Base-by-base conservation (phyloP, 257 asterid genomes). In the Ilex aquifolium region DNA sequence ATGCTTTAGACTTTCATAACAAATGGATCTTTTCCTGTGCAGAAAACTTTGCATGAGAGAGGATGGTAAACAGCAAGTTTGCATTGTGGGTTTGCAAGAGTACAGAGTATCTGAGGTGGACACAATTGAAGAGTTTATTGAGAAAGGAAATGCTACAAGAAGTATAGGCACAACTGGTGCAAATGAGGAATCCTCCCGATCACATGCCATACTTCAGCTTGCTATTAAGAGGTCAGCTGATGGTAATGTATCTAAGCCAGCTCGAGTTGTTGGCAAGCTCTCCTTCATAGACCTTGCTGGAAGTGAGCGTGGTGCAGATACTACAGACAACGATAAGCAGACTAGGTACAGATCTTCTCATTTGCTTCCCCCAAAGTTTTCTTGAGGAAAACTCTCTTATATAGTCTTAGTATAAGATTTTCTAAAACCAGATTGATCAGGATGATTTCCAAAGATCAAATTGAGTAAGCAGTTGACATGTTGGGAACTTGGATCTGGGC, bases 231-330 rank as follows among this genome's bases (percentile, higher is more conserved):
- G 95, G 75, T 84, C 97, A 42, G 85, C 72, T 27, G 95, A 85
- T 77, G 95, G 95, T 40, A 93, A 83, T 66, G 97, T 84, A 72
- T 74, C 96, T 53, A 93, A 93, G 74, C 99, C 97, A 56, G 80
- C 95, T 42, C 79, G 95, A 62, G 82, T 83, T 39, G 83, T 93
- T 79, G 99, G 99, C 56, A 94, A 94, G 72, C 93, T 94, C 78
- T 94, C 99, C 70, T 94, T 94, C 77, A 94, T 94, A 46, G 99
- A 94, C 78, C 99, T 94, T 74, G 99, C 99, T 51, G 99, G 99
- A 67, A 94, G 99, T 74, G 99, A 94, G 72, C 97, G 99, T 64
- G 99, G 99, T 73, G 99, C 99, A 12, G 99, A 94, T 75, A 94
- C 99, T n/a, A 94, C 99, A 32, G 99, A 94, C 54, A 94, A 94